These are phyloP conservation scores for Candida silvicultrix DNA, from an alignment of 805 yeast genomes.

Conservation along the genomic window DNA sequence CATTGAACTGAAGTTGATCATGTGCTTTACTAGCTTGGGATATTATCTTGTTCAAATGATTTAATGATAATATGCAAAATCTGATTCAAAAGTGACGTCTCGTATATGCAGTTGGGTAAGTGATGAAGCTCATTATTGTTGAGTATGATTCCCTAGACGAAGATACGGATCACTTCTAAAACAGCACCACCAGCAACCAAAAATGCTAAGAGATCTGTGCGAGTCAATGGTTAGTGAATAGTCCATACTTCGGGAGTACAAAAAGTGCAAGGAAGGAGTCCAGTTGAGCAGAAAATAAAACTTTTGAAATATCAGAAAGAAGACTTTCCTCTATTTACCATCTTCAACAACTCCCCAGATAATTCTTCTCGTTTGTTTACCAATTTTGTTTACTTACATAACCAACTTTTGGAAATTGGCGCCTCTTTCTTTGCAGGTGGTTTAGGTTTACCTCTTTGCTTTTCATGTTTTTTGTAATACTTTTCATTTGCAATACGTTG, in stretches of 20 bases:
- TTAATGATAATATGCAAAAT: too few relatives aligned
- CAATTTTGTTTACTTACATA: constrained; percentile 39
- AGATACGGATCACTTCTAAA: constrained; percentile 54
- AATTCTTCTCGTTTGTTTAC: too few relatives aligned
- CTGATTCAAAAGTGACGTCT: too few relatives aligned
- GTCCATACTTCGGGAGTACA: too few relatives aligned
- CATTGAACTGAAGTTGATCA: background rate
- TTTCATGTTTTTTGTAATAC: constrained; percentile 67
- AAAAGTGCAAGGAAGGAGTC: too few relatives aligned
- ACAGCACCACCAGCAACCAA: constrained; percentile 79
- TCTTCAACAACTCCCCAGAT: too few relatives aligned
- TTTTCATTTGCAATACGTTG: constrained; percentile 85
- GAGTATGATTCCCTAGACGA: constrained; percentile 32
- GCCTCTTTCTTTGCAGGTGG: constrained; percentile 32
- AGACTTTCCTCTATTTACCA: too few relatives aligned
- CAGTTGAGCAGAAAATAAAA: too few relatives aligned
- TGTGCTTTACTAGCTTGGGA: background rate
- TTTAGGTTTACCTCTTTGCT: constrained; percentile 71
- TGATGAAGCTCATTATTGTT: too few relatives aligned
- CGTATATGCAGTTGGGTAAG: too few relatives aligned
- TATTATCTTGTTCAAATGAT: too few relatives aligned
- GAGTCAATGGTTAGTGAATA: background rate
- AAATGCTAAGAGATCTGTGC: constrained; percentile 44
- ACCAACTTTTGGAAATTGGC: constrained; percentile 63
- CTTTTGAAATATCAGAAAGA: too few relatives aligned